Base-by-base conservation (phyloP, 1,284 basidiomycete species). In the Malassezia arunalokei region DNA sequence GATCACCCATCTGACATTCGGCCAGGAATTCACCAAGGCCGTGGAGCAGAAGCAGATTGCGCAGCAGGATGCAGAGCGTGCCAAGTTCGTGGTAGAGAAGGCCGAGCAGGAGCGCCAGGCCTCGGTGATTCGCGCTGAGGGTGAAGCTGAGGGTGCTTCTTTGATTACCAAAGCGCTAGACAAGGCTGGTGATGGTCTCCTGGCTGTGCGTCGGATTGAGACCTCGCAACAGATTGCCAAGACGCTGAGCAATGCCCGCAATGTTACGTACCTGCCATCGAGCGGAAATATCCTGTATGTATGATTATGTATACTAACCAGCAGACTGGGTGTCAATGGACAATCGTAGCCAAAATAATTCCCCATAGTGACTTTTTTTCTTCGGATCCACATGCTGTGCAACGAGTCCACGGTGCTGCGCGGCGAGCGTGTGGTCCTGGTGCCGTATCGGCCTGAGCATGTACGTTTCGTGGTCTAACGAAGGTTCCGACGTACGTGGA, bases 21-120 rank as follows among this genome's bases (percentile, higher is more conserved):
- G 77, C 43, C 76, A 76, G 59, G 77, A 80, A 64, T 81, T 81
- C 71, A 80, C 79, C 15, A 77, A 78, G 49, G 94, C 94, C 32
- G 94, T 98, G 14, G 94, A 99, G 77, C 91, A 92, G 56, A 98
- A 98, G 76, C 88, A 92, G 75, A 90, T 92, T 71, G 89, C 88
- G 24, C 89, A 91, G 73, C 89, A 92, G 80, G 86, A 86, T 84
- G 71, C 54, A 56, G 94, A 99, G 77, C 82, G 94, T 42, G 92
- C 92, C 59, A 96, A 94, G 76, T 98, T 98, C 75, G 87, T 98
- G 62, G 92, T 99, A 60, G 94, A 99, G 76, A 91, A 68, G 61
- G 70, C 94, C 32, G 92, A 98, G 75, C 94, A 99, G 84, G 94
- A 98, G 76, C 83, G 91, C 54, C 92, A 98, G 78, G 94, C 92